A percentile compares a stretch with the other conserved stretches of the same genome.
These are phyloP conservation scores for Boletus huronensis DNA, from an alignment of 768 basidiomycete species.

Conservation along the genomic window DNA sequence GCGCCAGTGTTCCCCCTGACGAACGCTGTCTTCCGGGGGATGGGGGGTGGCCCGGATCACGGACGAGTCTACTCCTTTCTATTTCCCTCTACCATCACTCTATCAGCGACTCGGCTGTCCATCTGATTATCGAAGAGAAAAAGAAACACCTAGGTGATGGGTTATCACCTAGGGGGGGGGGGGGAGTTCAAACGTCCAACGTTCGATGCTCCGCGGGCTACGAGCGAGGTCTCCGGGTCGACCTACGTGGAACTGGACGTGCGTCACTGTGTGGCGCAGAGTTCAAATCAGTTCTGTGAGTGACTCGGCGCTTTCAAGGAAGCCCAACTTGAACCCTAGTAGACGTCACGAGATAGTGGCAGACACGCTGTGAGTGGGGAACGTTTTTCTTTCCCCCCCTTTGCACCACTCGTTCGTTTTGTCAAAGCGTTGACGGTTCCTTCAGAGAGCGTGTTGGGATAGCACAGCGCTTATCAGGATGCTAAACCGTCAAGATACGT, in stretches of 20 bases:
- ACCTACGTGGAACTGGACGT: background rate
- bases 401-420: background rate
- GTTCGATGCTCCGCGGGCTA: background rate
- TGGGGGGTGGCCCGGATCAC: no score
- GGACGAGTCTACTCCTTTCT: background rate
- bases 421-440: background rate
- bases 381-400: no score
- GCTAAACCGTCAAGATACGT: background rate
- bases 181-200: background rate
- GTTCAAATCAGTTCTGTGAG: background rate
- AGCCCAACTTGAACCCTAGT: no score
- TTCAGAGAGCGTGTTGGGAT: background rate
- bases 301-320: background rate
- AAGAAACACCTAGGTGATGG: background rate
- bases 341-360: no score
- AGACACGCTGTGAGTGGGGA: background rate
- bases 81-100: background rate
- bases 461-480: background rate
- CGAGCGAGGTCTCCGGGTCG: background rate
- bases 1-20: no score
- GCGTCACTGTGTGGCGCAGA: background rate
- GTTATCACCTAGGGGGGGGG: background rate
- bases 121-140: background rate
- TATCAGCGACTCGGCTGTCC: background rate
- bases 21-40: background rate